Evolutionary conservation across 768 basidiomycete genomes (phyloP).

Genomic region (Trametes elegans): DNA sequence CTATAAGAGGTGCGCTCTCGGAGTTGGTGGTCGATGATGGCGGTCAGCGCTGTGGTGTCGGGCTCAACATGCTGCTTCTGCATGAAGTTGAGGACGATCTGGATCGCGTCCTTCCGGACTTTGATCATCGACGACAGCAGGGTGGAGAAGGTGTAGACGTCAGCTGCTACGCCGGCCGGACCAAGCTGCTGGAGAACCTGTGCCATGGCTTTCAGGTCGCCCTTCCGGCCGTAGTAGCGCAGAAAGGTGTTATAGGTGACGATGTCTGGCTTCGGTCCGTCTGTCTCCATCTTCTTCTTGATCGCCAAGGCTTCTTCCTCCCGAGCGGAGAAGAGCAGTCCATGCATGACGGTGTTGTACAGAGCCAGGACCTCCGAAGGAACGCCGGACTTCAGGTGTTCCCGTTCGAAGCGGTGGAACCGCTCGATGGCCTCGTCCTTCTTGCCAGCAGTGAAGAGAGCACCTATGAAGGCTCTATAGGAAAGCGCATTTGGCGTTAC

Average conservation of each 20-base stretch:
- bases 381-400: conserved; percentile 25
- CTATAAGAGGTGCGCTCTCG: conserved; percentile 50
- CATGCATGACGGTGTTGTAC: conserved; percentile 76
- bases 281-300: conserved; percentile 37
- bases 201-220: conserved; percentile 63
- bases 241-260: conserved; percentile 83
- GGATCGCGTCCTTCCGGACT: conserved; percentile 61
- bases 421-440: conserved; percentile 48
- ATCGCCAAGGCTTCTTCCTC: conserved; percentile 36
- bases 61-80: conserved; percentile 66
- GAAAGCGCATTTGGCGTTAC: conserved; percentile 58
- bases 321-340: conserved; percentile 46
- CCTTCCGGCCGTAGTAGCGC: conserved; percentile 57
- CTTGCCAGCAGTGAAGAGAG: conserved; percentile 50
- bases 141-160: conserved; percentile 86
- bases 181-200: conserved; percentile 56
- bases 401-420: conserved; percentile 49
- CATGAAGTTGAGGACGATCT: conserved; percentile 72
- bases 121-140: conserved; percentile 76
- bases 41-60: conserved; percentile 72
- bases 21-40: conserved; percentile 77
- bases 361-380: conserved; percentile 35
- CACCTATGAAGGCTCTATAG: conserved; percentile 71
- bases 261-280: conserved; percentile 66
- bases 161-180: conserved; percentile 55